Conservation (phyloP, 805 yeast species). For the Nakazawaea molendinolei region DNA sequence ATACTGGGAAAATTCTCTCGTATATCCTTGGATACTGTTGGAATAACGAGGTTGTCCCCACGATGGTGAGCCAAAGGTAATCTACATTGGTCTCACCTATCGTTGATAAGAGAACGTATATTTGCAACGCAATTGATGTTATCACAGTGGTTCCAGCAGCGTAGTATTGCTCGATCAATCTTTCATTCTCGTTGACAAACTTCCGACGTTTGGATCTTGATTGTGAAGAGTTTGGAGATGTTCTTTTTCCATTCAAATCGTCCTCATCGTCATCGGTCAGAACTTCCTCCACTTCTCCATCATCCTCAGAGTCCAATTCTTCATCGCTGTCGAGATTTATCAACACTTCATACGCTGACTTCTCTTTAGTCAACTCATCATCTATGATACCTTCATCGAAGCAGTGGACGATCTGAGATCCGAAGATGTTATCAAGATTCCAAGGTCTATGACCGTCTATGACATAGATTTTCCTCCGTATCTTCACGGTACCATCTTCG, state of each 20-base stretch:
- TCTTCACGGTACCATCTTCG: slow-evolving; percentile 20
- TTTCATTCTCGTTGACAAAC: slow-evolving; percentile 41
- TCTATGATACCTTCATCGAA: slow-evolving; percentile 82
- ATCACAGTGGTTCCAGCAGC: slow-evolving; percentile 73
- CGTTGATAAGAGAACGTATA: slow-evolving; percentile 71
- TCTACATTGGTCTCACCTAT: slow-evolving; percentile 76
- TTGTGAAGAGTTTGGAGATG: slow-evolving; percentile 19
- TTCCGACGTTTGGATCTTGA: slow-evolving; percentile 33
- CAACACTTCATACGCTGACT: slow-evolving; percentile 53
- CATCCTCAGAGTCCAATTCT: slow-evolving; percentile 29
- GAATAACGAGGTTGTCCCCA: slow-evolving; percentile 83
- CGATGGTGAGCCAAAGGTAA: slow-evolving; percentile 76
- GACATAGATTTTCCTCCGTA: slow-evolving; percentile 60
- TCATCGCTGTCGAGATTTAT: slow-evolving; percentile 33
- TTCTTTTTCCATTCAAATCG: slow-evolving; percentile 20
- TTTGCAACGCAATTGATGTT: slow-evolving; percentile 70
- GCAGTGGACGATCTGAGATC: slow-evolving; percentile 69
- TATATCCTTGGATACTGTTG: slow-evolving; percentile 69
- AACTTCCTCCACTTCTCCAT: slow-evolving; percentile 27
- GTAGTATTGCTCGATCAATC: slow-evolving; percentile 66
- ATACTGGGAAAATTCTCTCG: slow-evolving; percentile 61
- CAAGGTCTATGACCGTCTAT: slow-evolving; percentile 95
- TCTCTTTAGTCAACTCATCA: slow-evolving; percentile 47
- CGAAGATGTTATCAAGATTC: slow-evolving; percentile 90
- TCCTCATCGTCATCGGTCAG: slow-evolving; percentile 27